Conservation (phyloP, 1,139 yeast genomes). For the Blastobotrys buckinghamii region DNA sequence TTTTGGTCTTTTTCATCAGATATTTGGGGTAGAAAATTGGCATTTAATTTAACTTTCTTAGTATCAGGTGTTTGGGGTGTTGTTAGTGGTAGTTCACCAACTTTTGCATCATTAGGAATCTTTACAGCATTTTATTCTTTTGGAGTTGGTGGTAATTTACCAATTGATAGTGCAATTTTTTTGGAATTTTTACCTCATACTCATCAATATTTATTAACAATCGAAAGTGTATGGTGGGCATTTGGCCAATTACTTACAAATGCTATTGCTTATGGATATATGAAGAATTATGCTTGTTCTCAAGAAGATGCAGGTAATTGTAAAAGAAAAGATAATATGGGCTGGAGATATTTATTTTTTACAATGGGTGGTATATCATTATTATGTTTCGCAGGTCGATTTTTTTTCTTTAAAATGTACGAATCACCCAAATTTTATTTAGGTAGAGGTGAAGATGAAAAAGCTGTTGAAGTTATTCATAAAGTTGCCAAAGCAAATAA, state of each 20-base stretch:
- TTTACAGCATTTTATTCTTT: conserved; percentile 37
- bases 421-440: conserved; percentile 55
- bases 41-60: conserved; percentile 49
- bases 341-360: conserved; percentile 55
- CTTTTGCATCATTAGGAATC: conserved; percentile 41
- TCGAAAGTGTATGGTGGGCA: conserved; percentile 56
- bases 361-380: conserved; percentile 48
- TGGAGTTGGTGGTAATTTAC: conserved; percentile 52
- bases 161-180: conserved; percentile 54
- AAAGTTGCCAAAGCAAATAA: conserved; percentile 15
- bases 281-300: conserved; percentile 44
- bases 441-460: conserved; percentile 45
- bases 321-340: conserved; percentile 43
- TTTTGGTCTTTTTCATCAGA: conserved; percentile 56
- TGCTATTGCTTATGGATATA: conserved; percentile 49
- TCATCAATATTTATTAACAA: conserved; percentile 47
- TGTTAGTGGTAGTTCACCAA: conserved; percentile 46
- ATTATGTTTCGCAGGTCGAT: conserved; percentile 41
- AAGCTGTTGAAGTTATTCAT: conserved; percentile 30
- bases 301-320: conserved; percentile 34
- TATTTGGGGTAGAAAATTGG: conserved; percentile 49
- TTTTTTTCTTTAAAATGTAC: conserved; percentile 41
- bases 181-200: conserved; percentile 50
- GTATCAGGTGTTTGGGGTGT: conserved; percentile 49
- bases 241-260: conserved; percentile 52